These are phyloP conservation scores for Hemisphaericaspora subhashii DNA, from an alignment of 1,139 yeast genomes.

Conservation along the genomic window DNA sequence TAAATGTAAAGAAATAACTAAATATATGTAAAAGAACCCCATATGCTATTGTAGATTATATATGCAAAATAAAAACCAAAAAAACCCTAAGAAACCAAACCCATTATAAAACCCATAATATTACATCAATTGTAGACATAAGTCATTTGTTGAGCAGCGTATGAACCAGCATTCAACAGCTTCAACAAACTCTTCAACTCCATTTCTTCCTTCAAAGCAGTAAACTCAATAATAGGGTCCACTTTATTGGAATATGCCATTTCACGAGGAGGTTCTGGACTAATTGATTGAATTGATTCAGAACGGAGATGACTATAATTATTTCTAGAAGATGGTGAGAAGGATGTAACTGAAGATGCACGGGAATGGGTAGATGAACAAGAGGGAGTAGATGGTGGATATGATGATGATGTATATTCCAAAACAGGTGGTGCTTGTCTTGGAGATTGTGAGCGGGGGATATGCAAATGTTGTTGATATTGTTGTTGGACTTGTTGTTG, in stretches of 20 bases:
- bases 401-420: too few species aligned
- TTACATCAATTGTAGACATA: slow-evolving; percentile 4
- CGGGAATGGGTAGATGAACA: slow-evolving; percentile 10
- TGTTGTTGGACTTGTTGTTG: slow-evolving; percentile 12
- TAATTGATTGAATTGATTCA: slow-evolving; percentile 5
- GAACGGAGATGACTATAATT: slow-evolving; percentile 11
- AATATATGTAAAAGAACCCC: neutral
- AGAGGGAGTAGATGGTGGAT: slow-evolving; percentile 11
- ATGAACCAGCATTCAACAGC: slow-evolving; percentile 16
- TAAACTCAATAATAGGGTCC: slow-evolving; percentile 43
- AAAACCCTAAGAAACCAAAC: neutral
- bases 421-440: too few species aligned
- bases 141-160: slow-evolving; percentile 8
- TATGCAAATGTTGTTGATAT: slow-evolving; percentile 8
- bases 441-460: slow-evolving; percentile 1
- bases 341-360: slow-evolving; percentile 12
- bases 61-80: neutral
- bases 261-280: slow-evolving; percentile 5
- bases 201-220: slow-evolving; percentile 43
- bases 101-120: neutral
- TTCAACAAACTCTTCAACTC: slow-evolving; percentile 38
- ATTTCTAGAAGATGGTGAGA: slow-evolving; percentile 6
- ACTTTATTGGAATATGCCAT: slow-evolving; percentile 15
- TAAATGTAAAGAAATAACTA: neutral
- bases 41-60: neutral